Evolutionary conservation across 1,139 yeast genomes (phyloP), one percentile per base, ranked within the genome.

Genomic region (Lodderomyces orthopsilosis): DNA sequence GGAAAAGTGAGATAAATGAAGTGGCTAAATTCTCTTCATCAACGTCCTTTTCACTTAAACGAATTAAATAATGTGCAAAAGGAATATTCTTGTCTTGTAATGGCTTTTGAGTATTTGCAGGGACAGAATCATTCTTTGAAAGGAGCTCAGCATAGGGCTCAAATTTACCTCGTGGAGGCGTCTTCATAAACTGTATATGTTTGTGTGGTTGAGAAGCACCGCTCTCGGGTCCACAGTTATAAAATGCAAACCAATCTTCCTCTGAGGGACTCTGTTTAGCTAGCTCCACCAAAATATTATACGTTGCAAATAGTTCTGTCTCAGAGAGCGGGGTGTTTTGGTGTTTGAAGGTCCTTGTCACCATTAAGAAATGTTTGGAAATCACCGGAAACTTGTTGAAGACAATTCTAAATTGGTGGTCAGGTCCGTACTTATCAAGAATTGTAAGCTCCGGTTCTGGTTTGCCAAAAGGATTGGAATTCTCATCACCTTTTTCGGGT

Each of bases 171-270:
- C 64, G 61, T 19, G 46, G 13, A 2, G 96, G 95, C 37, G 87
- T 66, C 28, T 81, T 74, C 75, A 93, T 70, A 61, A 91, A 83
- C 63, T 93, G 98, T 48, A 91, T 64, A 65, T 93, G 98, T 56
- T 88, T 88, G 65, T 93, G 98, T 40, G 89, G 85, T 55, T 90
- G 94, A 0, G 96, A 88, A 7, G 96, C 96, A 1, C 98, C 98
- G 51, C 95, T 83, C 54, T 81, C 75, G 21, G 81, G 80, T 4
- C 98, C 98, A 58, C 90, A 83, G 61, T 93, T 93, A 73, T 80
- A 93, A 62, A 93, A 91, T 0, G 89, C 93, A 62, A 91, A 72
- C 75, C 74, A 68, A 50, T 62, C 49, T 48, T 64, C 57, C 2
- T 63, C 55, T 37, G 60, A 56, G 5, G 53, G 55, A 28, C 54